Evolutionary conservation across 2,329 filamentous ascomycete species (phyloP).

Genomic region (Plenodomus biglobosus): DNA sequence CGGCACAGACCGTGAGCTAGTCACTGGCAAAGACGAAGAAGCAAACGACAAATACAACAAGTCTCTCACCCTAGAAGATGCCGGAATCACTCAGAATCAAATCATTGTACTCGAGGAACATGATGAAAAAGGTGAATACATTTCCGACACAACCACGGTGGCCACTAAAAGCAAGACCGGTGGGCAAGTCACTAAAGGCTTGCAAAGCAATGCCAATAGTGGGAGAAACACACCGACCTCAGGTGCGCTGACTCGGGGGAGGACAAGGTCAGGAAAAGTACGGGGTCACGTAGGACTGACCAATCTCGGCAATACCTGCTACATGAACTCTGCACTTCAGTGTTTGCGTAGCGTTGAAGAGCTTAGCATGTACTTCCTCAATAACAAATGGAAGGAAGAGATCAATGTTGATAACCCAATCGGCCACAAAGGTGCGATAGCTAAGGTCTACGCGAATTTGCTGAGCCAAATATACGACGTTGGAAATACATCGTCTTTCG

Average conservation of each 20-base stretch:
- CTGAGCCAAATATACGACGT: constrained; percentile 78
- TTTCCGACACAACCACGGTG: constrained; percentile 52
- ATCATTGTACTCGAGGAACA: constrained; percentile 84
- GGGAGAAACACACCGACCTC: constrained; percentile 71
- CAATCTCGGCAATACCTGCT: constrained; percentile 96
- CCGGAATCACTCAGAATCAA: constrained; percentile 70
- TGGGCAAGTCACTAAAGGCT: constrained; percentile 36
- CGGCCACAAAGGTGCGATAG: constrained; percentile 81
- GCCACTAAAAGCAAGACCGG: constrained; percentile 47
- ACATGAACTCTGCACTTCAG: constrained; percentile 97
- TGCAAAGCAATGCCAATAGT: constrained; percentile 49
- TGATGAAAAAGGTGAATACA: constrained; percentile 55
- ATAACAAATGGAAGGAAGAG: constrained; percentile 68
- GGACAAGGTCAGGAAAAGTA: constrained; percentile 67
- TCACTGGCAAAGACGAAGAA: constrained; percentile 68
- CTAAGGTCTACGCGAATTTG: constrained; percentile 77
- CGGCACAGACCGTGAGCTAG: constrained; percentile 65
- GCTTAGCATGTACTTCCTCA: constrained; percentile 85
- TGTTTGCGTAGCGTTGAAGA: constrained; percentile 94
- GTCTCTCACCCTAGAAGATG: constrained; percentile 62
- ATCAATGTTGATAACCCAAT: constrained; percentile 85
- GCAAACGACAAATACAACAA: constrained; percentile 78
- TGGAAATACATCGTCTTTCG: constrained; percentile 65
- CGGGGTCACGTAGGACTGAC: constrained; percentile 78
- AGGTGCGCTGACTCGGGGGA: constrained; percentile 68